Evolutionary conservation across 495 filamentous ascomycete genomes (phyloP), one percentile per base, ranked within the genome.

Genomic region (Usnea hakonensis): DNA sequence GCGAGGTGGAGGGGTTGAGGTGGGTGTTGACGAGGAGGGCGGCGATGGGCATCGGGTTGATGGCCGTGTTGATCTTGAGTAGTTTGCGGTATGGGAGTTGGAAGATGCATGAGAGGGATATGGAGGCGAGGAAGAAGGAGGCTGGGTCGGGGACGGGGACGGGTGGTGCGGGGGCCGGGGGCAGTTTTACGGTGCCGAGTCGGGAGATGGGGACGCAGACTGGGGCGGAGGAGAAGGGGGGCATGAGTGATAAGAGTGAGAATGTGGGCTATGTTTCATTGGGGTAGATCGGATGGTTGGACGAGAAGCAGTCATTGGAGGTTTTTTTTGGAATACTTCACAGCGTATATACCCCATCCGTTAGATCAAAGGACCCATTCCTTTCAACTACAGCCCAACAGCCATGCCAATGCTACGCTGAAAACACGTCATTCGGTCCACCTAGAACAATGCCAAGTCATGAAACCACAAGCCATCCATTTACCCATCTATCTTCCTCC

Each of bases 21-120:
- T 97, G 92, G 93, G 85, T 96, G 50, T 76, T 97, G 28, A 96
- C 95, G 11, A 77, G 92, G 54, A 81, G 93, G 40, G 90, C 92
- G 23, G 90, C 90, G 7, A 77, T 92, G 64, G 90, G 91, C 4
- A 87, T 98, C 68, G 81, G 70, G 35, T 21, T 40, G n/a, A 69
- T 69, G 69, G 67, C 63, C 17, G 19, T 71, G 2, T 33, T 71
- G 35, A 71, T 71, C 1, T 21, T 71, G 23, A 66, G 69, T 13
- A 69, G 63, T 28, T 57, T 71, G 26, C 21, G 65, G 33, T 70
- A 71, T 57, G n/a, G 37, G n/a, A 71, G 69, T 28, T 70, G 65
- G 28, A 64, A 55, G 19, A 35, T 59, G 13, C 69, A 70, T 48
- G 57, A 61, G 38, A 30, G 52, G 57, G 60, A 71, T 3, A 48